Percentiles rank a stretch among this genome's conserved stretches.
Conservation (phyloP, 164 flowering plant genomes). For the Kingdonia uniflora region DNA sequence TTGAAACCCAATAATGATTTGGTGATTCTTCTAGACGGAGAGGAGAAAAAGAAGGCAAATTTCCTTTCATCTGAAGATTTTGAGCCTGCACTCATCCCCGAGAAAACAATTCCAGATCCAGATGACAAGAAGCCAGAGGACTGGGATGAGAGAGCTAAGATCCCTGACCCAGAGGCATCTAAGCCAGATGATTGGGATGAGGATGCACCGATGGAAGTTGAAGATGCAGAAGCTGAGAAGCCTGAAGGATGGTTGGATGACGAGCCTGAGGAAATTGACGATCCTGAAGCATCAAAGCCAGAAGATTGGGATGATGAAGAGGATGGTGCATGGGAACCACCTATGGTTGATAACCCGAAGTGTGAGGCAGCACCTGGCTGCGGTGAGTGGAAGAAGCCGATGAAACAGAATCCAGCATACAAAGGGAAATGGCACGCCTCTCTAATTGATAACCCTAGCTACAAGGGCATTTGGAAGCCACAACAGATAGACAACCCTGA, state of each 20-base stretch:
- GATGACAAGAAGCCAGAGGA: constrained; percentile 97
- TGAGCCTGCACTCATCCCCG: constrained; percentile 79
- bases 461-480: constrained; percentile 99
- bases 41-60: constrained; percentile 79
- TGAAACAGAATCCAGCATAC: constrained; percentile 86
- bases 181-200: constrained; percentile 99
- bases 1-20: constrained; percentile 67
- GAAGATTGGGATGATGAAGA: constrained; percentile 99
- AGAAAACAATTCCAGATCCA: constrained; percentile 86
- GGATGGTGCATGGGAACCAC: constrained; percentile 99
- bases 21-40: constrained; percentile 71
- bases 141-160: constrained; percentile 95
- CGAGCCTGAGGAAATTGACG: constrained; percentile 95
- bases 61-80: constrained; percentile 74
- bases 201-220: constrained; percentile 94
- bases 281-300: constrained; percentile 87
- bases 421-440: constrained; percentile 97
- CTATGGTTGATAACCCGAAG: constrained; percentile 84
- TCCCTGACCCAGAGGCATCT: constrained; percentile 76
- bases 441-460: constrained; percentile 73
- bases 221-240: constrained; percentile 87
- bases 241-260: constrained; percentile 99
- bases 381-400: constrained; percentile 98
- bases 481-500: constrained; percentile 71
- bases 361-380: constrained; percentile 88